Evolutionary conservation across 768 basidiomycete species (phyloP).

Genomic region (Rhodotorula graminis): DNA sequence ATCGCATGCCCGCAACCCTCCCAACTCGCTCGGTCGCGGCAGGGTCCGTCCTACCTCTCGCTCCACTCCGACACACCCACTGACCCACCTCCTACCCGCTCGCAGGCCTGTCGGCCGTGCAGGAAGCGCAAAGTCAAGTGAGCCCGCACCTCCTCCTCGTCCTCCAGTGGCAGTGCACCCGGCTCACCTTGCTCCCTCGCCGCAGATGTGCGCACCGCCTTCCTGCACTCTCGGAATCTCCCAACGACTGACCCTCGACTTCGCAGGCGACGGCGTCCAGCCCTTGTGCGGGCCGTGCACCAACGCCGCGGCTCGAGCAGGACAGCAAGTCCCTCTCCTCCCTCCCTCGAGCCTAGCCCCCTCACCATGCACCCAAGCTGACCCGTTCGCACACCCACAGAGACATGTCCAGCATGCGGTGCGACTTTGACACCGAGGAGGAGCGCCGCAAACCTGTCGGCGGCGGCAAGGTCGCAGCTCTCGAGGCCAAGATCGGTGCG

Average conservation of each 20-base stretch:
- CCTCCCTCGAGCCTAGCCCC: background rate
- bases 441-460: slow-evolving; percentile 14
- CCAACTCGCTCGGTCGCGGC: background rate
- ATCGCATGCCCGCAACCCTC: background rate
- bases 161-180: too few relatives aligned
- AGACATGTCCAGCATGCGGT: background rate
- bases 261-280: slow-evolving; percentile 5
- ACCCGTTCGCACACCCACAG: background rate
- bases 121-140: slow-evolving; percentile 8
- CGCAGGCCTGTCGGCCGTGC: slow-evolving; percentile 3
- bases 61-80: too few relatives aligned
- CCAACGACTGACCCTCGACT: background rate
- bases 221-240: fast-evolving
- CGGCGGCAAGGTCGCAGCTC: slow-evolving; percentile 1
- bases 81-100: background rate
- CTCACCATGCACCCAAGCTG: background rate
- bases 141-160: background rate
- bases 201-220: background rate
- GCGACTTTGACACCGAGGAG: slow-evolving; percentile 11
- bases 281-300: background rate
- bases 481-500: slow-evolving; percentile 18
- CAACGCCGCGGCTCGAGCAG: background rate
- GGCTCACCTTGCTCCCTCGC: background rate
- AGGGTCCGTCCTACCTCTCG: background rate
- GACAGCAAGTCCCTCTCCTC: background rate